Base-by-base conservation (phyloP, 2,329 filamentous ascomycete genomes). In the Trichoderma citrinoviride region DNA sequence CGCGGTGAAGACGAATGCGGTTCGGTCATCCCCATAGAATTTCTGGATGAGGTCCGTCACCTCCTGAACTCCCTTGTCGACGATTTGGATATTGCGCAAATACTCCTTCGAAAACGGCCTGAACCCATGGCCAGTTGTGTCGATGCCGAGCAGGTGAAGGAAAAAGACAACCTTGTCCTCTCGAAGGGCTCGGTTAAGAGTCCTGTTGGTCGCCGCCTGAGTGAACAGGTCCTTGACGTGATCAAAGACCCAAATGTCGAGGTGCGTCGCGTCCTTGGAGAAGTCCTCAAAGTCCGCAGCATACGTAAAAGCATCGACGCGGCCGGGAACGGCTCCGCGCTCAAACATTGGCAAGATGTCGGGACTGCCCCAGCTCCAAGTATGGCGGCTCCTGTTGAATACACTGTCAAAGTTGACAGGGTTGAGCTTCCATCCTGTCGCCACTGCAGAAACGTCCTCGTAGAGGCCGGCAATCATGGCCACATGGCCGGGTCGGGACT, bases 261-360 rank as follows among this genome's bases (percentile, higher is more conserved):
- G 82, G 68, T 90, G 83, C 12, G 88, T 86, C 3, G 93, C 92
- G 75, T 97, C 86, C 68, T 88, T 84, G 7, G 91, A 95, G 74
- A 93, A 98, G 75, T 99, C 94, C 78, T 99, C 95, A 40, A 88
- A 87, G 68, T 97, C 93, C 43, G 90, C 84, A 10, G 85, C 86
- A 74, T 99, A 99, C 66, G 84, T 91, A 69, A 89, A 90, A n/a
- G 92, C 90, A 76, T 97, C 91, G 1, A 99, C 91, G 68, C 90
- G 85, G 7, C 94, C 93, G 0, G 91, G 90, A 10, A 91, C 87
- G 25, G 95, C 94, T n/a, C 95, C 95, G 65, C 93, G 85, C 74
- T 96, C 88, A 75, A 99, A 99, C 95, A 99, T 99, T 62, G 91
- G 91, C 69, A 99, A 79, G 72, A 99, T 99, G 77, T 99, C 95